Conservation (phyloP, 2,329 filamentous ascomycete species). For the Aureobasidium subglaciale region DNA sequence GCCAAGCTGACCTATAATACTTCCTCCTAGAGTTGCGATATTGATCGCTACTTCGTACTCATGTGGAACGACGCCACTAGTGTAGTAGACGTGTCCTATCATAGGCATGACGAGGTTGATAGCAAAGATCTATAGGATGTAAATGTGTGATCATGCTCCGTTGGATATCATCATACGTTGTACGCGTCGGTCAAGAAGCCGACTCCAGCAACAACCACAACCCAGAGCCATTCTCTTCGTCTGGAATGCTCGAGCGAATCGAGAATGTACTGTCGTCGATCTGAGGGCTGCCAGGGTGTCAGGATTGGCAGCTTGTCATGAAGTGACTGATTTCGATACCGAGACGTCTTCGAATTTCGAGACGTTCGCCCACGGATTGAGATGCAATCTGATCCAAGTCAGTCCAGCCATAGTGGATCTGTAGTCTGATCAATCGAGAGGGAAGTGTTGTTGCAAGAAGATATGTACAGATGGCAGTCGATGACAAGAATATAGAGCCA, state of each 20-base stretch:
- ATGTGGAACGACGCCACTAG: constrained; percentile 5
- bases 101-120: constrained; percentile 35
- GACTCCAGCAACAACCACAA: constrained; percentile 30
- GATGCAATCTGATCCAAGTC: not conserved
- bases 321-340: not conserved
- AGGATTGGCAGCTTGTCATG: not conserved
- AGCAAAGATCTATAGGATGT: constrained; percentile 25
- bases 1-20: constrained; percentile 32
- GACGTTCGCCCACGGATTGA: not conserved
- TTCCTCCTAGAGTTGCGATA: constrained; percentile 33
- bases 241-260: not conserved
- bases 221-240: constrained; percentile 1
- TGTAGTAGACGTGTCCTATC: constrained; percentile 33
- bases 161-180: constrained; percentile 17
- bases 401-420: not conserved
- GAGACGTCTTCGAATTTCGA: constrained; percentile 3
- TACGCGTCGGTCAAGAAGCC: constrained; percentile 36
- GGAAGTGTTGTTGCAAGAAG: not conserved
- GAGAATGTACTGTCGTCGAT: not conserved
- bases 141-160: not conserved
- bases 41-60: constrained; percentile 29
- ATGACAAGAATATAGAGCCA: not conserved
- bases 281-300: not conserved
- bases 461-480: not conserved
- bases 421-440: not conserved